Base-by-base conservation (phyloP, 2,329 filamentous ascomycete genomes). In the Thelonectria rubi region DNA sequence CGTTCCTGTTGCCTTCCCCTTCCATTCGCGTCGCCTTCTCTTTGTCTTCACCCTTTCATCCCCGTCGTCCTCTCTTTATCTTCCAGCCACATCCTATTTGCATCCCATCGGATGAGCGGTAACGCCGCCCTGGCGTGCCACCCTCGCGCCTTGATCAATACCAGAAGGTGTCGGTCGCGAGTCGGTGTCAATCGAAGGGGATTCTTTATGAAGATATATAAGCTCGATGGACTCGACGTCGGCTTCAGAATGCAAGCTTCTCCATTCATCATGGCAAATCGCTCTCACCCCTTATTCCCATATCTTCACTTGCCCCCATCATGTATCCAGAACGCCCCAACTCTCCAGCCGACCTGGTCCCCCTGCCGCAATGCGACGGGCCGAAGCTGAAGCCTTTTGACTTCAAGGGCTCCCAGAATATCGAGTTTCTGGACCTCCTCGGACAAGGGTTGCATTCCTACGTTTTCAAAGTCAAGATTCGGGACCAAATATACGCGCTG, bases 361-460 rank as follows among this genome's bases (percentile, higher is more conserved):
- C 54, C 8, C 21, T 49, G 12, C 54, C 45, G 8, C 34, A 4
- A 1, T 42, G 32, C 34, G 21, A 42, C 3, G 54, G 45, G 3
- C 54, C 54, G 15, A 56, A 49, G 45, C 20, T 56, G n/a, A 42
- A 49, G 10, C 34, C 54, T 1, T 56, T 56, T 17, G 34, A 56
- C 37, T 56, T 56, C 12, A 21, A 56, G 9, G 54, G 54, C 9
- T 45, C 37, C 2, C 54, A 49, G 37, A 11, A 49, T 11, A 49
- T 56, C 8, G 34, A 56, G 17, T 49, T 56, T 34, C 32, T 56
- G n/a, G 34, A 42, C 6, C 43, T 7, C n/a, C 21, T 48, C 4
- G 54, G 54, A 6, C 4, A 9, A n/a, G 54, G 54, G n/a, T 3
- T 10, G 11, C 46, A 56, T 30, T 18, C 32, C 1, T 12, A 49